Evolutionary conservation across 495 filamentous ascomycete genomes (phyloP).

Genomic region (Aspergillus ellipticus): DNA sequence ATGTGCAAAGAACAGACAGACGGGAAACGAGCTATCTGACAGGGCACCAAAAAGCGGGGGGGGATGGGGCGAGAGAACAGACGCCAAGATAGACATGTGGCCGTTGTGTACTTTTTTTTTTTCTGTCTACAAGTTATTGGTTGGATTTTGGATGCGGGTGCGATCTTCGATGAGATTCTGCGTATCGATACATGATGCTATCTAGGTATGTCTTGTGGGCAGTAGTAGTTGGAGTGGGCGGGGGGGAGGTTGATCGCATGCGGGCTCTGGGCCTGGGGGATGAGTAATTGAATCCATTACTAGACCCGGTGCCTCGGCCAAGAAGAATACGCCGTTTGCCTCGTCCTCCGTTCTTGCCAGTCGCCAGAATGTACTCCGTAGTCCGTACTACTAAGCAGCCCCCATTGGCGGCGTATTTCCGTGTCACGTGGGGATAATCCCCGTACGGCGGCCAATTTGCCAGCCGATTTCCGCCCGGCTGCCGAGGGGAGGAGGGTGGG

Average conservation of each 20-base stretch:
- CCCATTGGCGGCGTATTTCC: too few species aligned
- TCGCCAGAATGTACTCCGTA: too few species aligned
- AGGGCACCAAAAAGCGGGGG: neutral
- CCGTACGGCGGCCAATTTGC: too few species aligned
- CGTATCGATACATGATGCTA: neutral
- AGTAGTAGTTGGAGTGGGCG: too few species aligned
- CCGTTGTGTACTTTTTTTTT: slow-evolving; percentile 1
- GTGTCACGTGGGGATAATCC: too few species aligned
- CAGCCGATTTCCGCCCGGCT: neutral
- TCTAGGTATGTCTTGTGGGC: too few species aligned
- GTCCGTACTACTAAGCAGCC: too few species aligned
- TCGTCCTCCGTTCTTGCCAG: too few species aligned
- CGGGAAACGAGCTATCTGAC: neutral
- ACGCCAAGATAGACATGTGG: slow-evolving; percentile 11
- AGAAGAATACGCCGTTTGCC: too few species aligned
- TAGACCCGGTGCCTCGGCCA: neutral
- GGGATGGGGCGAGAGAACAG: neutral
- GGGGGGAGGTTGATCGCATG: neutral
- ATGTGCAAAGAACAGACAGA: neutral
- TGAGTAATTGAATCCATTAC: neutral
- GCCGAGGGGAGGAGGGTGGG: too few species aligned
- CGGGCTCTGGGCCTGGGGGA: neutral
- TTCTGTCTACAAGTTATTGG: neutral
- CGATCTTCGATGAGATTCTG: too few species aligned
- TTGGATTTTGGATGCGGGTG: slow-evolving; percentile 1